Evolutionary conservation across 768 basidiomycete genomes (phyloP).

Genomic region (Suillus fuscotomentosus): DNA sequence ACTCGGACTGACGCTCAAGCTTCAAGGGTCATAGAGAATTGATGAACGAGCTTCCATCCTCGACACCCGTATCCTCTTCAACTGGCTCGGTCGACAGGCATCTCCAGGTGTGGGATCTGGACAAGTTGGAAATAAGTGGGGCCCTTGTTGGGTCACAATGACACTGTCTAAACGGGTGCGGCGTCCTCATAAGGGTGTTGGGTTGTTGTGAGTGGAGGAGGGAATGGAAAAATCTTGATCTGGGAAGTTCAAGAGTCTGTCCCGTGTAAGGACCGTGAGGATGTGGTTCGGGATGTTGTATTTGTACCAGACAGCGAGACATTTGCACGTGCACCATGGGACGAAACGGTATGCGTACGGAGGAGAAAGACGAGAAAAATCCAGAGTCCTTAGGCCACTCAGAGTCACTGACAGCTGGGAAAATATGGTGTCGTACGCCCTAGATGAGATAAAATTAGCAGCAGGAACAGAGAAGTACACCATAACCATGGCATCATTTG

Average conservation of each 20-base stretch:
- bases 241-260: neutral
- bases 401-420: neutral
- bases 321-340: neutral
- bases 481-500: neutral
- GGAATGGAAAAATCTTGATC: neutral
- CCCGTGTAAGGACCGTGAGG: neutral
- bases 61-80: constrained; percentile 18
- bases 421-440: neutral
- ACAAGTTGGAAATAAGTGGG: neutral
- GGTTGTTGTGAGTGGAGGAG: neutral
- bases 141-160: neutral
- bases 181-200: neutral
- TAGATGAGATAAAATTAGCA: neutral
- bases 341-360: neutral
- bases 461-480: neutral
- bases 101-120: neutral
- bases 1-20: too few relatives aligned
- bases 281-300: neutral
- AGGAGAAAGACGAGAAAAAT: neutral
- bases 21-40: too few relatives aligned
- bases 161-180: neutral
- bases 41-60: neutral
- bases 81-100: constrained; percentile 17
- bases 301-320: neutral
- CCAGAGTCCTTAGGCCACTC: neutral